phyloP scores from a whole-genome alignment of 1,284 basidiomycete genomes.

The Ganoderma lucidum region DNA sequence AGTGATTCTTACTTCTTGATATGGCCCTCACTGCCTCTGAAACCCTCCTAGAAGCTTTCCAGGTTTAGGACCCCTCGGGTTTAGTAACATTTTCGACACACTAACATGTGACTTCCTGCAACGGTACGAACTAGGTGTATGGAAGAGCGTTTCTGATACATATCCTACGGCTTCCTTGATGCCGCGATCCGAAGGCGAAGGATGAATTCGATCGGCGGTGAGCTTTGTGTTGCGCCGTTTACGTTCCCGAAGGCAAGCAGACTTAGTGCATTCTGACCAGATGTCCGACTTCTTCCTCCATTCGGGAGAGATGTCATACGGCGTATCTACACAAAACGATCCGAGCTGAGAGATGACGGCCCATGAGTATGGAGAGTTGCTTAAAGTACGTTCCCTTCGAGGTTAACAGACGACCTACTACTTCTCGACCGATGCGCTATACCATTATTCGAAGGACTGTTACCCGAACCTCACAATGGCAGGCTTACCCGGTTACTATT shows the following conservation, averaged over 20 bases:
- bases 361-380: conserved; percentile 41
- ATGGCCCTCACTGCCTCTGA: not conserved
- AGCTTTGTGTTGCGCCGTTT: not conserved
- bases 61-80: conserved; percentile 7
- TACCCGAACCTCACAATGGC: conserved; percentile 6
- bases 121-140: conserved; percentile 47
- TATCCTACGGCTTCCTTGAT: conserved; percentile 44
- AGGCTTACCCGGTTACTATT: conserved; percentile 38
- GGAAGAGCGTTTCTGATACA: conserved; percentile 46
- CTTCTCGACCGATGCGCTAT: not conserved
- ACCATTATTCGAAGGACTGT: not conserved
- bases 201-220: conserved; percentile 31
- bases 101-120: conserved; percentile 45
- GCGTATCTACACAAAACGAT: conserved; percentile 7
- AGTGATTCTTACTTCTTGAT: not conserved
- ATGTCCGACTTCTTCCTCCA: conserved; percentile 4
- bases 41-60: not conserved
- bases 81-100: conserved; percentile 39
- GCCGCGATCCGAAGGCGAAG: conserved; percentile 10
- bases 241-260: not conserved
- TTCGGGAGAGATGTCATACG: conserved; percentile 10
- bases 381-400: conserved; percentile 13
- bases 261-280: not conserved
- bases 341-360: conserved; percentile 32
- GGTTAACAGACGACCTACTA: not conserved